These are phyloP conservation scores for Pilaira anomala DNA, from an alignment of 192 early-diverging fungal genomes.

Conservation along the genomic window DNA sequence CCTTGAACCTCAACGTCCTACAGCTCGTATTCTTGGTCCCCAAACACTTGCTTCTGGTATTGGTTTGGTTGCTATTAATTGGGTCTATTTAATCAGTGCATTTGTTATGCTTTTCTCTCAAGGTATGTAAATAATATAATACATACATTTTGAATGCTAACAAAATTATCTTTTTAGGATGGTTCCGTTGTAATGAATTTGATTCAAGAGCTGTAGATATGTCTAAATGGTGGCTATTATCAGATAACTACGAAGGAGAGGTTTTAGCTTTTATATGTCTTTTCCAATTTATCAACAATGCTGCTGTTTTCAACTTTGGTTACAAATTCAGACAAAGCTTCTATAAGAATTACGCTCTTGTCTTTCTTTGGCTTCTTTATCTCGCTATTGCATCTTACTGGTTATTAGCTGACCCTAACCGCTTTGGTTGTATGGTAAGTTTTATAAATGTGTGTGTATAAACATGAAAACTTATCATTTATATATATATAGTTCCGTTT, in stretches of 20 bases:
- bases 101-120: constrained; percentile 54
- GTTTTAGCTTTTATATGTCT: constrained; percentile 49
- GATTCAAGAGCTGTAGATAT: constrained; percentile 57
- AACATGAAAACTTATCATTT: too few relatives aligned
- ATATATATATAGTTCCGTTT: constrained; percentile 46
- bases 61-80: constrained; percentile 65
- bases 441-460: too few relatives aligned
- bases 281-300: constrained; percentile 70
- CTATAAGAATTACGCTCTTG: constrained; percentile 56
- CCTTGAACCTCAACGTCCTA: constrained; percentile 56
- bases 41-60: constrained; percentile 61
- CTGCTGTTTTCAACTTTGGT: constrained; percentile 65
- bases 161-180: constrained; percentile 14
- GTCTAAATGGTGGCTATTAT: constrained; percentile 71
- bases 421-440: constrained; percentile 49
- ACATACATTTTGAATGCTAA: too few relatives aligned
- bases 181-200: constrained; percentile 70
- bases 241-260: constrained; percentile 68
- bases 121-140: background rate
- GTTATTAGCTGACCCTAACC: constrained; percentile 66
- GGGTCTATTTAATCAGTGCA: constrained; percentile 50
- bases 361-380: constrained; percentile 47
- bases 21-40: constrained; percentile 68
- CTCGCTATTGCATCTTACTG: constrained; percentile 54
- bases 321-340: constrained; percentile 56